A percentile compares a stretch with the other conserved stretches of the same genome.
phyloP scores from a whole-genome alignment of 2,329 filamentous ascomycete species.

The Penicillium capsulatum region DNA sequence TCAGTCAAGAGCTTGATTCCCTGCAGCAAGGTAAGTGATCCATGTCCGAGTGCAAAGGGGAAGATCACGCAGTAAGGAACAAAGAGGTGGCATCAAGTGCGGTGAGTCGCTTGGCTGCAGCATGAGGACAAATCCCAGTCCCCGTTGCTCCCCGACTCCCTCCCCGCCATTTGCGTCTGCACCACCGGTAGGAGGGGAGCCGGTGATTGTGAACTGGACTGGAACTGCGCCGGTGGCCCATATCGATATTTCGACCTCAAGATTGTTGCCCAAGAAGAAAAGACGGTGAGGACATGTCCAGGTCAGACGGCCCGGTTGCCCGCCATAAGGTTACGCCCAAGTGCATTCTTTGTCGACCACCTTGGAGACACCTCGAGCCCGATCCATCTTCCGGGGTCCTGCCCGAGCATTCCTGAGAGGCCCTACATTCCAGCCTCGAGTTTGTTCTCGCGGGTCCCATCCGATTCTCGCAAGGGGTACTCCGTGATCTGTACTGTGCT shows the following conservation, averaged over 20 bases:
- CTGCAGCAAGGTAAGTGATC: constrained; percentile 17
- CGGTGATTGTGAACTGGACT: constrained; percentile 16
- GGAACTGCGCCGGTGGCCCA: constrained; percentile 17
- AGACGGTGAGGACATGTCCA: constrained; percentile 19
- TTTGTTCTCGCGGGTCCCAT: no score
- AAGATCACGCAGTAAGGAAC: constrained; percentile 1
- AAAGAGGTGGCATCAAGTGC: constrained; percentile 8
- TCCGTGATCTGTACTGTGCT: no score
- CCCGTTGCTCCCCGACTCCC: background rate
- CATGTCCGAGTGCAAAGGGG: constrained; percentile 4
- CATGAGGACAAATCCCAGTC: background rate
- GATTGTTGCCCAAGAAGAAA: constrained; percentile 19
- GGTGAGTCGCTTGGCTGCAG: constrained; percentile 26
- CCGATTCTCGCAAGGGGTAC: no score
- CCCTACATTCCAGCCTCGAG: no score
- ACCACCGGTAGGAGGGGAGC: constrained; percentile 18
- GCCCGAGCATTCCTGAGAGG: no score
- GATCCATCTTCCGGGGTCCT: no score
- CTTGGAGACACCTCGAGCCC: no score
- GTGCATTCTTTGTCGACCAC: background rate
- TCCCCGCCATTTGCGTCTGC: constrained; percentile 19
- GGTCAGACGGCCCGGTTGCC: no score
- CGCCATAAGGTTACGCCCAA: no score
- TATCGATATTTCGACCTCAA: constrained; percentile 20
- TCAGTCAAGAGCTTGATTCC: constrained; percentile 16